Evolutionary conservation across 1,284 basidiomycete species (phyloP).

Genomic region (Moesziomyces antarcticus): DNA sequence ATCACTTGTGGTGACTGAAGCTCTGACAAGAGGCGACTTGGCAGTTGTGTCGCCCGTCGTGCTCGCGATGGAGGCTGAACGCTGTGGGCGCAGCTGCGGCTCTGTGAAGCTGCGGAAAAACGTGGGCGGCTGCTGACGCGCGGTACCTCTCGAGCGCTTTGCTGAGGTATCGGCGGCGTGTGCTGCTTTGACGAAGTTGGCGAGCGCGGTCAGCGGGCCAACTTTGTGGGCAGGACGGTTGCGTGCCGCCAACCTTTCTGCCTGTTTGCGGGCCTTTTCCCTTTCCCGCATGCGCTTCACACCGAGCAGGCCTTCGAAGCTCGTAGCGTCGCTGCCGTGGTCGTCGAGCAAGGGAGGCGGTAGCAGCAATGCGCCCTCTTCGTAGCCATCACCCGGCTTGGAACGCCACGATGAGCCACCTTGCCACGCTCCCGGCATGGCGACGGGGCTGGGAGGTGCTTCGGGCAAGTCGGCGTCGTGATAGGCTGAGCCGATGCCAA

Average conservation of each 20-base stretch:
- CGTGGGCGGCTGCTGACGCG: constrained; percentile 18
- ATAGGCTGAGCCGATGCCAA: constrained; percentile 48
- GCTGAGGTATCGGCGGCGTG: constrained; percentile 57
- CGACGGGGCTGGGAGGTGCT: constrained; percentile 60
- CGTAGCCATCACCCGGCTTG: constrained; percentile 48
- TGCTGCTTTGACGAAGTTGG: constrained; percentile 65
- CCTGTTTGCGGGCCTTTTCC: constrained; percentile 50
- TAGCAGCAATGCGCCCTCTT: constrained; percentile 59
- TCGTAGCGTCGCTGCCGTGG: constrained; percentile 50
- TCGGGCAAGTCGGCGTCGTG: constrained; percentile 39
- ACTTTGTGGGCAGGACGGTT: constrained; percentile 64
- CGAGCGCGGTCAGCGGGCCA: constrained; percentile 57
- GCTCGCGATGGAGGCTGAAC: constrained; percentile 14
- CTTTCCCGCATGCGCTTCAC: constrained; percentile 61
- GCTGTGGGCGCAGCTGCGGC: constrained; percentile 4
- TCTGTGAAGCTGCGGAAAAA: constrained; percentile 37
- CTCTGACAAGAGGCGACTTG: neutral
- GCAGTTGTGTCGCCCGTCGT: neutral
- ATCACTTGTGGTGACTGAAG: neutral
- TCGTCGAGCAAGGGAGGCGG: constrained; percentile 64
- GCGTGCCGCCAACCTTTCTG: constrained; percentile 53
- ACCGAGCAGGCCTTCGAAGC: constrained; percentile 57
- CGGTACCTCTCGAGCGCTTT: constrained; percentile 9
- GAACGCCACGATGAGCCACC: constrained; percentile 47
- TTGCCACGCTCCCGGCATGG: constrained; percentile 65